phyloP scores from a whole-genome alignment of 2,329 filamentous ascomycete species.

The Penicillium sclerotigenum region DNA sequence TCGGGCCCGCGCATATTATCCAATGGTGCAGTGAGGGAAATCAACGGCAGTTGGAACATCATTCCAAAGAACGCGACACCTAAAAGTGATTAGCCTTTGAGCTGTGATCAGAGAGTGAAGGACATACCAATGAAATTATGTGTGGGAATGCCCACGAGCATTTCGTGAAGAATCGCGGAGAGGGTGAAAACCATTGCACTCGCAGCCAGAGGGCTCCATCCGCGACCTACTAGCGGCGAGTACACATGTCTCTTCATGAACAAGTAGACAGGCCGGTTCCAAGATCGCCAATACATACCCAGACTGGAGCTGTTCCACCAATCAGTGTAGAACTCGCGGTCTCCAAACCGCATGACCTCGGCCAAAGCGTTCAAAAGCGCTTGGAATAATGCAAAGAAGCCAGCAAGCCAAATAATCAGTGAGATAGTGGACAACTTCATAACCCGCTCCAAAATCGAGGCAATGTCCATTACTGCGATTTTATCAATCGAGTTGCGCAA shows the following conservation, averaged over 20 bases:
- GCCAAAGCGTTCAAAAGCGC: slow-evolving; percentile 86
- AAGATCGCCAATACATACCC: slow-evolving; percentile 87
- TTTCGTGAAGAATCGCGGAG: slow-evolving; percentile 84
- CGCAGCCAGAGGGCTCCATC: slow-evolving; percentile 68
- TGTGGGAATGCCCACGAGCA: slow-evolving; percentile 89
- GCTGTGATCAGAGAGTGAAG: neutral
- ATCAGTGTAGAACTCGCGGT: slow-evolving; percentile 91
- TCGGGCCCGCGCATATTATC: slow-evolving; percentile 73
- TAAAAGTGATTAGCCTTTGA: slow-evolving; percentile 30
- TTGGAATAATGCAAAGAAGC: slow-evolving; percentile 96
- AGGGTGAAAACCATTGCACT: slow-evolving; percentile 82
- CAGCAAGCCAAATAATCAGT: slow-evolving; percentile 92
- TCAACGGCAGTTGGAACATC: slow-evolving; percentile 87
- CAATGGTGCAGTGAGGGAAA: slow-evolving; percentile 72
- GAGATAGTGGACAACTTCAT: slow-evolving; percentile 96
- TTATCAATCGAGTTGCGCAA: slow-evolving; percentile 86
- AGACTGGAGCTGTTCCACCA: slow-evolving; percentile 96
- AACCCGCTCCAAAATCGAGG: slow-evolving; percentile 80
- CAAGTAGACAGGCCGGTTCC: slow-evolving; percentile 96
- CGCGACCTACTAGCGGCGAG: slow-evolving; percentile 78
- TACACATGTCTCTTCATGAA: slow-evolving; percentile 97
- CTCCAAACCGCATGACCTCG: slow-evolving; percentile 84
- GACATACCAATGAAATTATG: slow-evolving; percentile 80
- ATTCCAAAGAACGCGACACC: slow-evolving; percentile 93
- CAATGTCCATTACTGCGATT: slow-evolving; percentile 73